These are phyloP conservation scores for Myriangium duriaei DNA, from an alignment of 2,329 filamentous ascomycete species.

Conservation along the genomic window DNA sequence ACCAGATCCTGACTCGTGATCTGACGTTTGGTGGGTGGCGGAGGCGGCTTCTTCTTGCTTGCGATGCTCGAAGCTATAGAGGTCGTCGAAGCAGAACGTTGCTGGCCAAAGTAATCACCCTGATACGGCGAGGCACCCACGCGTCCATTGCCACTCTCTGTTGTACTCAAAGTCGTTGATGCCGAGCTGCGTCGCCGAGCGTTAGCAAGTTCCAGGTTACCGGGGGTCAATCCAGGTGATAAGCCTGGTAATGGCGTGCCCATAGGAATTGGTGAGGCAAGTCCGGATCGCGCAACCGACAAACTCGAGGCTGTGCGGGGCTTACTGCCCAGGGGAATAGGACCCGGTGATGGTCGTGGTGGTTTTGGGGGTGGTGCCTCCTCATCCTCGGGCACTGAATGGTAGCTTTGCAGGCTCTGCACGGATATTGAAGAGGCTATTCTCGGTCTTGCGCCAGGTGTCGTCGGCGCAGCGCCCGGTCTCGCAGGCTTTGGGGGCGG, in stretches of 20 bases:
- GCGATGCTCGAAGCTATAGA: slow-evolving; percentile 27
- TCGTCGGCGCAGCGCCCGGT: slow-evolving; percentile 13
- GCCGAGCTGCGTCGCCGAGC: slow-evolving; percentile 9
- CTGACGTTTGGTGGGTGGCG: slow-evolving; percentile 50
- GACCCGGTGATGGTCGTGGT: slow-evolving; percentile 17
- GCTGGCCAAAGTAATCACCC: slow-evolving; percentile 31
- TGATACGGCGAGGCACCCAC: slow-evolving; percentile 4
- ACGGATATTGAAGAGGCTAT: background rate
- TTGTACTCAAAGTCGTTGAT: slow-evolving; percentile 4
- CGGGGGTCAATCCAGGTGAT: slow-evolving; percentile 2
- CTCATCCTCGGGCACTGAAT: slow-evolving; percentile 15
- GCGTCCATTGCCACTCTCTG: background rate
- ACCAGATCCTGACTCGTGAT: slow-evolving; percentile 33
- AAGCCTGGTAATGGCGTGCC: slow-evolving; percentile 8
- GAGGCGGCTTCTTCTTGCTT: slow-evolving; percentile 62
- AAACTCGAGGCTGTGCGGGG: slow-evolving; percentile 10
- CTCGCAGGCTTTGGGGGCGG: slow-evolving; percentile 23
- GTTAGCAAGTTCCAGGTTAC: background rate
- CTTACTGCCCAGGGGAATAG: slow-evolving; percentile 10
- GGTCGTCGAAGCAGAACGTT: slow-evolving; percentile 25
- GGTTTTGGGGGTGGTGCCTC: slow-evolving; percentile 20
- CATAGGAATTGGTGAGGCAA: background rate
- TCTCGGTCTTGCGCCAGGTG: slow-evolving; percentile 1
- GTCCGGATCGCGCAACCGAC: slow-evolving; percentile 3
- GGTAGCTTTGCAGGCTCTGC: slow-evolving; percentile 10